phyloP scores from a whole-genome alignment of 2,329 filamentous ascomycete genomes.

The Fusarium nanum region DNA sequence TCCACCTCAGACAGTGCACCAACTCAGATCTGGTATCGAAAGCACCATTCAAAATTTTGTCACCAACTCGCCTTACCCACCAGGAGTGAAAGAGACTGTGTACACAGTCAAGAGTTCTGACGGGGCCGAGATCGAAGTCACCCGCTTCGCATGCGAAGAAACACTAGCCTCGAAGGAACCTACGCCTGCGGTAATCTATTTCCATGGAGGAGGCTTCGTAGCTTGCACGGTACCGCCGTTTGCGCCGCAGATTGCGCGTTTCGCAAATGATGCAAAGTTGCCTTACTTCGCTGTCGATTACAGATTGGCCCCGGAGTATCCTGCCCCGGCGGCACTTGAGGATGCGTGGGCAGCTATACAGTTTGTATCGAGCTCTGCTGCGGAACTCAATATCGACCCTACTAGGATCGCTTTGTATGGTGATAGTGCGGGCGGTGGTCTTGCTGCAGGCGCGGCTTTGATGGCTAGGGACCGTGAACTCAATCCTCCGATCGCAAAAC shows the following conservation, averaged over 20 bases:
- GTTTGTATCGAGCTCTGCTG: neutral
- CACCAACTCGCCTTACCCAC: neutral
- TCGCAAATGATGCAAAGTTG: constrained; percentile 10
- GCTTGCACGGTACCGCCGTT: constrained; percentile 14
- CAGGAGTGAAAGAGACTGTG: neutral
- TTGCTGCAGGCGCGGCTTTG: constrained; percentile 18
- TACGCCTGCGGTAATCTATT: constrained; percentile 17
- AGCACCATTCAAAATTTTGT: constrained; percentile 1
- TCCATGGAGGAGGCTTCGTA: constrained; percentile 23
- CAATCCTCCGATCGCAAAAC: constrained; percentile 11
- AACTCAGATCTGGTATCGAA: neutral
- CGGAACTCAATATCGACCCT: constrained; percentile 16
- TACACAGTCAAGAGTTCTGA: constrained; percentile 14
- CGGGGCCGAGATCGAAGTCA: constrained; percentile 18
- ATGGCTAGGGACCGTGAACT: constrained; percentile 14
- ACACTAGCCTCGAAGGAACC: neutral
- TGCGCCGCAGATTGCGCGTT: constrained; percentile 23
- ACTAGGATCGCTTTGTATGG: constrained; percentile 21
- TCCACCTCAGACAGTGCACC: neutral
- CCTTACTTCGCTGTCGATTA: constrained; percentile 29
- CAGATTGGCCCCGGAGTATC: constrained; percentile 26
- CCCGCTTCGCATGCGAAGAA: constrained; percentile 11
- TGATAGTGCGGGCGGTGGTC: constrained; percentile 23
- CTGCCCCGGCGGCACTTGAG: constrained; percentile 18
- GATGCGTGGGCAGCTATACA: constrained; percentile 26